Base-by-base conservation (phyloP, 2,329 filamentous ascomycete genomes). In the Purpureocillium takamizusanense region DNA sequence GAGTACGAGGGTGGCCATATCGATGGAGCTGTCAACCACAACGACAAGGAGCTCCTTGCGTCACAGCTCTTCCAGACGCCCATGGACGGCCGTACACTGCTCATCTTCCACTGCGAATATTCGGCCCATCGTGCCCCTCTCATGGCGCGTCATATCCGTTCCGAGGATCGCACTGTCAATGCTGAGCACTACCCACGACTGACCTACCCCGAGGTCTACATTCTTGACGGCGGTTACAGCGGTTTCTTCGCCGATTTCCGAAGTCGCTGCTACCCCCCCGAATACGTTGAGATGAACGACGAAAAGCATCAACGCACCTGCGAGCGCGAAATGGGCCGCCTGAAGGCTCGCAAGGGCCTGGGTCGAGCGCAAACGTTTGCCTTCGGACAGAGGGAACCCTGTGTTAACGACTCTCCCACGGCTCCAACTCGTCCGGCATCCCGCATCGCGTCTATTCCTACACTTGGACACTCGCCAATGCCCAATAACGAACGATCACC, bases 61-160 rank as follows among this genome's bases (percentile, higher is more conserved):
- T 70, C 71, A 39, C 79, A 89, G 49, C 76, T 98, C 35, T 95
- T 98, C 60, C 66, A 78, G 40, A 72, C 68, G 16, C 71, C 73
- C 14, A 77, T 81, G 52, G 66, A 76, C 34, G 76, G 81, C 36
- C 83, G 79, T 48, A 92, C 88, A 0, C 71, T 95, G 10, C 65
- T 98, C 45, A 81, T 98, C 49, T 86, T 98, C 52, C 92, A 98
- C 66, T 98, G 92, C 75, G 92, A 98, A 65, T 98, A 97, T 65
- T 97, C 92, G 27, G 90, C 87, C 30, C 90, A 97, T 60, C 86
- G 92, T 45, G 92, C 92, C 33, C 92, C 92, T 34, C 81, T 95
- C 46, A 97, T 97, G 84, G 92, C 92, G 36, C 88, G 92, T 52
- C 87, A 88, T 60, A 79, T 98, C 44, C 89, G 92, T 48, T 82